Percentiles rank a stretch among this genome's conserved stretches.
phyloP scores from a whole-genome alignment of 495 filamentous ascomycete species.

The Penicillium atrosanguineum region DNA sequence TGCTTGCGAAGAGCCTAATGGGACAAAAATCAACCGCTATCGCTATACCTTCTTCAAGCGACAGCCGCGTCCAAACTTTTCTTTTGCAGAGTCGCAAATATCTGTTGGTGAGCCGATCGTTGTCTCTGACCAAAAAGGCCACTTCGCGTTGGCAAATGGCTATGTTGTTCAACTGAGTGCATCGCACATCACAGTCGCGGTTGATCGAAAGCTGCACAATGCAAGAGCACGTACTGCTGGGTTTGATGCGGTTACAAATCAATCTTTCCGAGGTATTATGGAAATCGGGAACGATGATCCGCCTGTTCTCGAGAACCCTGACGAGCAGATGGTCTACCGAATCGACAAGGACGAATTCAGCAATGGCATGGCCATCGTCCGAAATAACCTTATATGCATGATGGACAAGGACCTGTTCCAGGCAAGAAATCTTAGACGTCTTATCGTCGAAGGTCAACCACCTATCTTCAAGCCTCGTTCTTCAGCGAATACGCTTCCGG shows the following conservation, averaged over 20 bases:
- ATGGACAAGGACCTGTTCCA: constrained; percentile 79
- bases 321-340: constrained; percentile 69
- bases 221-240: constrained; percentile 68
- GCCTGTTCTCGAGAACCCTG: constrained; percentile 40
- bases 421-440: constrained; percentile 66
- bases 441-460: constrained; percentile 70
- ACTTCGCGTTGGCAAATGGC: constrained; percentile 90
- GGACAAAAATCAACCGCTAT: constrained; percentile 84
- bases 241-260: constrained; percentile 73
- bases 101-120: constrained; percentile 87
- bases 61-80: constrained; percentile 56
- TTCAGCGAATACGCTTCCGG: constrained; percentile 56
- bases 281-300: constrained; percentile 62
- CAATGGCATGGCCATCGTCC: constrained; percentile 92
- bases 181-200: constrained; percentile 74
- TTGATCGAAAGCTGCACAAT: constrained; percentile 86
- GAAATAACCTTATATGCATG: constrained; percentile 87
- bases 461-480: constrained; percentile 69
- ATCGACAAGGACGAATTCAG: constrained; percentile 98
- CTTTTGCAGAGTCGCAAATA: constrained; percentile 90
- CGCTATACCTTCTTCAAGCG: constrained; percentile 77
- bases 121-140: constrained; percentile 91
- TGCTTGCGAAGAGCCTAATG: constrained; percentile 60
- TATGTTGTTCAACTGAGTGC: constrained; percentile 76
- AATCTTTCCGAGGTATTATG: constrained; percentile 90